Evolutionary conservation across 306 rosid species (phyloP).

Genomic region (Acacia melanoxylon): DNA sequence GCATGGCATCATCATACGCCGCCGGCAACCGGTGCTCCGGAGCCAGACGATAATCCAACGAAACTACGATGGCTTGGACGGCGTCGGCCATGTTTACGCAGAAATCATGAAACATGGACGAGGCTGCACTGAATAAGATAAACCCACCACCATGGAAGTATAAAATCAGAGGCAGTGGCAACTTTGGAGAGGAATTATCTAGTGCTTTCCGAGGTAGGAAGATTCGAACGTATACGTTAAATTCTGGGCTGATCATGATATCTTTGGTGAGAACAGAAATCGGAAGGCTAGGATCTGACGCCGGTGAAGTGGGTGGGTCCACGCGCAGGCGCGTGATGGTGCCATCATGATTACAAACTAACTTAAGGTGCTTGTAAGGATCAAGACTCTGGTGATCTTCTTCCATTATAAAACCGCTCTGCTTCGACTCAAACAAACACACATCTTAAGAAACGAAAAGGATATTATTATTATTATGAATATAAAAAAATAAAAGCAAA

Average conservation of each 20-base stretch:
- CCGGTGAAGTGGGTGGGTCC: background rate
- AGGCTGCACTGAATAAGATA: constrained; percentile 5
- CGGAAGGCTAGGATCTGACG: background rate
- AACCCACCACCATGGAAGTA: background rate
- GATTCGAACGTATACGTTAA: background rate
- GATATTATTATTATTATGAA: background rate
- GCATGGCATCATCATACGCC: background rate
- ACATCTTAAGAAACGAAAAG: background rate
- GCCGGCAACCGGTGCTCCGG: background rate
- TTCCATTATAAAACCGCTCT: background rate
- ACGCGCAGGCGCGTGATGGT: background rate
- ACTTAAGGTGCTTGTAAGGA: background rate
- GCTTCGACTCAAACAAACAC: background rate
- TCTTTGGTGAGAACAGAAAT: background rate
- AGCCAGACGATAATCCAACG: background rate
- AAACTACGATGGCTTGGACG: background rate
- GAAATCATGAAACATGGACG: background rate
- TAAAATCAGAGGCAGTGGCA: background rate
- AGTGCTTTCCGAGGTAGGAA: background rate
- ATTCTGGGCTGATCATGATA: background rate
- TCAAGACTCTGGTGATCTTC: background rate
- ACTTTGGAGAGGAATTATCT: background rate
- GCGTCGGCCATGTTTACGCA: background rate
- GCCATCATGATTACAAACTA: background rate
- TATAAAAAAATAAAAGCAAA: background rate